Evolutionary conservation across 805 yeast species (phyloP), one percentile per base, ranked within the genome.

Genomic region (Wickerhamiella qilinensis): DNA sequence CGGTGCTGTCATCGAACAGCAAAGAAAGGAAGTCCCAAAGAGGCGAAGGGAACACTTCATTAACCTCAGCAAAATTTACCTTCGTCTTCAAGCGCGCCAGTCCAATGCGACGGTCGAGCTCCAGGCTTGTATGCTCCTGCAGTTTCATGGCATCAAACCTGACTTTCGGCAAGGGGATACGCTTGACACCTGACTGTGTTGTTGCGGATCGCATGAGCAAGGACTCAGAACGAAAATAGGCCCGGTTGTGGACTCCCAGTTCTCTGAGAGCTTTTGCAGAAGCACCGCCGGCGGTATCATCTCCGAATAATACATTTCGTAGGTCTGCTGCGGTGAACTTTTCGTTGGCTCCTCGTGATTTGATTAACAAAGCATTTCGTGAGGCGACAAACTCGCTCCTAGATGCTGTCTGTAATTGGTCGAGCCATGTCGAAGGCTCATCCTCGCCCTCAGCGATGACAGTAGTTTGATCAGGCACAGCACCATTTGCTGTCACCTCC

Each of bases 1-100:
- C 19, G 4, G 36, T 34, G 20, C 50, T 43, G 16, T 60, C 59
- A 51, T 75, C 82, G 56, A 79, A 79, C 32, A 85, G 59, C 17
- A 73, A 65, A 1, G 81, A 69, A 1, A 78, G 69, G 32, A 80
- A 58, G n/a, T 63, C 61, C 72, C 84, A 69, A 28, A 61, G 39
- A 14, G 54, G 46, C 35, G 11, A 30, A 2, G 38, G 24, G 15
- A 31, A 41, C 31, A 41, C 27, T 15, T 36, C 39, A 9, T 44
- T 43, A 44, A 15, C 42, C 45, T 29, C 43, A 15, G 14, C 20
- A 25, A 38, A 46, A 35, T 22, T 28, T 35, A 30, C 30, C 30
- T 28, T 17, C 4, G 46, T 40, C 2, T 21, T 40, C 28, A 36
- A 29, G 30, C 34, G 35, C 29, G 42, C 45, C n/a, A 42, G 43